Percentiles rank a stretch among this genome's conserved stretches.
Conservation (phyloP, 306 rosid genomes). For the Prunus dulcis region DNA sequence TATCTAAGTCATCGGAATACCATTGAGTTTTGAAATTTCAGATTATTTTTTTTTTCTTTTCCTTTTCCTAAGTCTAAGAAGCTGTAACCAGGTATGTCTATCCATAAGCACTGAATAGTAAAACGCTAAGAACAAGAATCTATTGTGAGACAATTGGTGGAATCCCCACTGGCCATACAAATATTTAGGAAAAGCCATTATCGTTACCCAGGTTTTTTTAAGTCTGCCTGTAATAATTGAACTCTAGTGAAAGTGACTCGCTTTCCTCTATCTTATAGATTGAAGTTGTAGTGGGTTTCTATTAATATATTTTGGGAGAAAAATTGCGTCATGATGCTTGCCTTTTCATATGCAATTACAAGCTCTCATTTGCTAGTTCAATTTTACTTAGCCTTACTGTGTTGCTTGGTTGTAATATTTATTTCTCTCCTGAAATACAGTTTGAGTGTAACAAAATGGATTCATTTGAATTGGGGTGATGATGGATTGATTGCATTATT, state of each 20-base stretch:
- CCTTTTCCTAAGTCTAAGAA: background rate
- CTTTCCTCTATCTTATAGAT: background rate
- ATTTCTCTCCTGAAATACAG: conserved; percentile 47
- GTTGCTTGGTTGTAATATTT: conserved; percentile 11
- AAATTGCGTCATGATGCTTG: background rate
- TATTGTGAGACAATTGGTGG: background rate
- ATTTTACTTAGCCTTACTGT: conserved; percentile 10
- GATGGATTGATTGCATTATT: conserved; percentile 77
- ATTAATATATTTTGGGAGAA: background rate
- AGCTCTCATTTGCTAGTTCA: background rate
- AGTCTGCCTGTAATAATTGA: background rate
- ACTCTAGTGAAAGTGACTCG: background rate
- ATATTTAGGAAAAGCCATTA: background rate
- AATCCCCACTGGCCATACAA: background rate
- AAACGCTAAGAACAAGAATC: background rate
- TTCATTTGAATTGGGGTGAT: conserved; percentile 97
- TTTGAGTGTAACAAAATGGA: conserved; percentile 93
- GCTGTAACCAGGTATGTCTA: background rate
- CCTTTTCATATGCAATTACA: background rate
- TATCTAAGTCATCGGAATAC: too few relatives aligned
- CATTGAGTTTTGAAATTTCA: background rate
- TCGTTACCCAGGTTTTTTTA: background rate
- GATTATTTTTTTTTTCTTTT: too few relatives aligned
- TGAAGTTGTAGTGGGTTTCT: background rate
- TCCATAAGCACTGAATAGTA: background rate